A percentile compares a stretch with the other conserved stretches of the same genome.
These are phyloP conservation scores for Saccharomycopsis schoenii DNA, from an alignment of 805 yeast genomes.

Conservation along the genomic window DNA sequence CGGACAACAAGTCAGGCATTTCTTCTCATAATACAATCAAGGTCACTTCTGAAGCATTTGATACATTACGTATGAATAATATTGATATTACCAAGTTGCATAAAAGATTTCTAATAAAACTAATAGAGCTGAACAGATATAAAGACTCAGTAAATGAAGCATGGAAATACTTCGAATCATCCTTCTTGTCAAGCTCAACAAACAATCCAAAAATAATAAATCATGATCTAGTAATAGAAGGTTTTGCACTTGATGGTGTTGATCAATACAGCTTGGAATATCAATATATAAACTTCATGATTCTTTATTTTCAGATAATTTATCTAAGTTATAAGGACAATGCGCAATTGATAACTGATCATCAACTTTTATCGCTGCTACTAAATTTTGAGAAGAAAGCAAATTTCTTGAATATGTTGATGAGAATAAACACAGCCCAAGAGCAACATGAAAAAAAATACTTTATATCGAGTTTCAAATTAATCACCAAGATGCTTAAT, in stretches of 20 bases:
- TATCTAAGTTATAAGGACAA: constrained; percentile 6
- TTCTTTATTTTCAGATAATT: constrained; percentile 10
- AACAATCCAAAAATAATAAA: not conserved
- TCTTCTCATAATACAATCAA: not conserved
- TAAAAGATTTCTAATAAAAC: not conserved
- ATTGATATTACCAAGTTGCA: not conserved
- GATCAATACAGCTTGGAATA: not conserved
- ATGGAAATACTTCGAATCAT: constrained; percentile 2
- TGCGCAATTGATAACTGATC: not conserved
- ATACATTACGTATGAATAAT: not conserved
- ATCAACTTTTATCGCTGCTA: not conserved
- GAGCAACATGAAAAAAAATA: not conserved
- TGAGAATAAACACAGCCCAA: not conserved
- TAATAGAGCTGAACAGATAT: constrained; percentile 3
- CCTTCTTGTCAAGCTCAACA: not conserved
- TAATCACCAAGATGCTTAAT: not conserved
- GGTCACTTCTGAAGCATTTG: not conserved
- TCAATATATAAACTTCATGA: constrained; percentile 9
- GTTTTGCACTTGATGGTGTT: not conserved
- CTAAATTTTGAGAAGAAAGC: not conserved
- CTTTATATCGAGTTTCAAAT: not conserved
- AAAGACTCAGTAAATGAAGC: not conserved
- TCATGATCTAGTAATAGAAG: constrained; percentile 3
- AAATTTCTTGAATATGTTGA: not conserved
- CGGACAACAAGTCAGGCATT: not conserved